Conservation (phyloP, 129 eudicot species). For the Artemisia argyi region DNA sequence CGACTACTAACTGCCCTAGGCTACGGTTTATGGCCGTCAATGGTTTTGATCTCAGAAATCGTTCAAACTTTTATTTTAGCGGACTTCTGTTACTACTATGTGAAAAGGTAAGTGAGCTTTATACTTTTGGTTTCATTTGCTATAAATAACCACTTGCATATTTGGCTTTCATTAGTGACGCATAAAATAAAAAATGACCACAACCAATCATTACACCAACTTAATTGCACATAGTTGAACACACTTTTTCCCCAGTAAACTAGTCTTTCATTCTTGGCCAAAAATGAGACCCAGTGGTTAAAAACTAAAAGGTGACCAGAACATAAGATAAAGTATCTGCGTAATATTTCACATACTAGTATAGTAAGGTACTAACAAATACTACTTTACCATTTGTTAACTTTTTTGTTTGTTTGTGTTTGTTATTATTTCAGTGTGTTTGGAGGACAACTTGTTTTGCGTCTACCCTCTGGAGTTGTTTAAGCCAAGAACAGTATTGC, state of each 20-base stretch:
- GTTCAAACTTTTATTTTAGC: too few relatives aligned
- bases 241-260: too few relatives aligned
- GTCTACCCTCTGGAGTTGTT: conserved; percentile 88
- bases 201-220: neutral
- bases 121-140: neutral
- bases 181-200: neutral
- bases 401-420: neutral
- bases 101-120: neutral
- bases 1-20: conserved; percentile 78
- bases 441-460: conserved; percentile 81
- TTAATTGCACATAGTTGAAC: neutral
- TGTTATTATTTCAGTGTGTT: conserved; percentile 54
- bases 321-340: neutral
- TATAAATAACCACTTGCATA: neutral
- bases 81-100: too few relatives aligned
- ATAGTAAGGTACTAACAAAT: neutral
- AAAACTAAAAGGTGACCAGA: neutral
- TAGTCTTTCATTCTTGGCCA: neutral
- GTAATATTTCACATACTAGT: too few relatives aligned
- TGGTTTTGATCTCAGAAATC: too few relatives aligned
- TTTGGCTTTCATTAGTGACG: neutral
- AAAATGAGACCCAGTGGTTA: neutral
- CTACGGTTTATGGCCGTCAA: conserved; percentile 60
- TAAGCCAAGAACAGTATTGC: conserved; percentile 25
- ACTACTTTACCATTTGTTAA: neutral